A percentile compares a stretch with the other conserved stretches of the same genome.
Evolutionary conservation across 2,329 filamentous ascomycete genomes (phyloP).

Genomic region (Calonectria ilicicola): DNA sequence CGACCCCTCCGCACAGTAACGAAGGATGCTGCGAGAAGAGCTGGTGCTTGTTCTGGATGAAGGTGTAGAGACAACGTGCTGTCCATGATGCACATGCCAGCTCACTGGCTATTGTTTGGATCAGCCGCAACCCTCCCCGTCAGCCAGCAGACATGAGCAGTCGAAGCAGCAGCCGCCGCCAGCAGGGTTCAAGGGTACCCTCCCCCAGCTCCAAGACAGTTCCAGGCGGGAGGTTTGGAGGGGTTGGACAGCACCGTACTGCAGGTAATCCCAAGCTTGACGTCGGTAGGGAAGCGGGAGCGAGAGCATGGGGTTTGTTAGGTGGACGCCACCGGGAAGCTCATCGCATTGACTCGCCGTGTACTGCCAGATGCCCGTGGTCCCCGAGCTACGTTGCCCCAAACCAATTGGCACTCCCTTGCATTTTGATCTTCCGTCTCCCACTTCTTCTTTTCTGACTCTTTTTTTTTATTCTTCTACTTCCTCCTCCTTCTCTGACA

Average conservation of each 20-base stretch:
- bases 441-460: slow-evolving; percentile 7
- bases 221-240: background rate
- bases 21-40: background rate
- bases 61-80: background rate
- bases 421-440: slow-evolving; percentile 27
- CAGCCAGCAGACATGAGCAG: background rate
- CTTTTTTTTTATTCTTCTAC: slow-evolving; percentile 6
- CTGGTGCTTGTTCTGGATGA: background rate
- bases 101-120: background rate
- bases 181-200: background rate
- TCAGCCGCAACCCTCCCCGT: background rate
- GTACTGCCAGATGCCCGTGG: slow-evolving; percentile 28
- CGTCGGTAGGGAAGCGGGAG: background rate
- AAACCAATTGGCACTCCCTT: slow-evolving; percentile 29
- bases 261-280: background rate
- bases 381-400: slow-evolving; percentile 18
- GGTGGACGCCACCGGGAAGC: slow-evolving; percentile 10
- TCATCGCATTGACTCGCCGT: slow-evolving; percentile 11
- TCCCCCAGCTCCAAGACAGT: background rate
- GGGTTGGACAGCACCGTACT: background rate
- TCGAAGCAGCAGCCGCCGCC: background rate
- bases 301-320: slow-evolving; percentile 6
- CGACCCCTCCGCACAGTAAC: slow-evolving; percentile 12
- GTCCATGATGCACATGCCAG: background rate
- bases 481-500: slow-evolving; percentile 20